Percentiles rank a stretch among this genome's conserved stretches.
These are phyloP conservation scores for Pichia kluyveri DNA, from an alignment of 805 yeast species.

Conservation along the genomic window DNA sequence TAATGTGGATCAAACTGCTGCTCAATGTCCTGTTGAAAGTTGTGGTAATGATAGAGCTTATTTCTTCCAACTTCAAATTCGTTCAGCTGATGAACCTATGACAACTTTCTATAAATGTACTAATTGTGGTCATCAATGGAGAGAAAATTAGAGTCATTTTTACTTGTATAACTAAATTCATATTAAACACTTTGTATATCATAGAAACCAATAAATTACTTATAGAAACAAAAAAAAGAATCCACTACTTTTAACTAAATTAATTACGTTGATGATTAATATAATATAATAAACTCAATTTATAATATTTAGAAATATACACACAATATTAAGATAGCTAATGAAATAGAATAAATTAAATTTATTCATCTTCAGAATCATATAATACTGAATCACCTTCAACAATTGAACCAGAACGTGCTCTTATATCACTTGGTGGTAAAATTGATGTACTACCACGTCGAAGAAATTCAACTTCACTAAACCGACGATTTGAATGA, in stretches of 20 bases:
- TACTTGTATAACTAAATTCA: too few species aligned
- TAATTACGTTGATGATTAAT: too few species aligned
- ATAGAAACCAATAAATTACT: too few species aligned
- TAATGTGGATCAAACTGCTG: slow-evolving; percentile 90
- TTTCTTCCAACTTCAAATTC: slow-evolving; percentile 91
- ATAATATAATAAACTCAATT: too few species aligned
- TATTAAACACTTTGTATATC: too few species aligned
- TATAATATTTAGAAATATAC: too few species aligned
- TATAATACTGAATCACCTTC: background rate
- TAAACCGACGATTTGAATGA: background rate
- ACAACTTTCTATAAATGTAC: slow-evolving; percentile 96
- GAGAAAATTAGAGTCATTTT: slow-evolving; percentile 55
- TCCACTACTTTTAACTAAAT: too few species aligned
- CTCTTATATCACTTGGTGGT: slow-evolving; percentile 8
- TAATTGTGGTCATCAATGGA: slow-evolving; percentile 91
- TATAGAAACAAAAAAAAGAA: too few species aligned
- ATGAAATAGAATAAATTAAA: too few species aligned
- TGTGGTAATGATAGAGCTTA: slow-evolving; percentile 91
- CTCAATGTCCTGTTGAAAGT: slow-evolving; percentile 81
- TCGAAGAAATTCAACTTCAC: background rate
- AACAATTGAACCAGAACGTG: background rate
- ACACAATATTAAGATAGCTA: background rate
- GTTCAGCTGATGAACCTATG: slow-evolving; percentile 99
- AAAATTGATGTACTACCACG: slow-evolving; percentile 7
- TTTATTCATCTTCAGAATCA: background rate